Evolutionary conservation across 2,329 filamentous ascomycete genomes (phyloP).

Genomic region (Stagonosporopsis chrysanthemi): DNA sequence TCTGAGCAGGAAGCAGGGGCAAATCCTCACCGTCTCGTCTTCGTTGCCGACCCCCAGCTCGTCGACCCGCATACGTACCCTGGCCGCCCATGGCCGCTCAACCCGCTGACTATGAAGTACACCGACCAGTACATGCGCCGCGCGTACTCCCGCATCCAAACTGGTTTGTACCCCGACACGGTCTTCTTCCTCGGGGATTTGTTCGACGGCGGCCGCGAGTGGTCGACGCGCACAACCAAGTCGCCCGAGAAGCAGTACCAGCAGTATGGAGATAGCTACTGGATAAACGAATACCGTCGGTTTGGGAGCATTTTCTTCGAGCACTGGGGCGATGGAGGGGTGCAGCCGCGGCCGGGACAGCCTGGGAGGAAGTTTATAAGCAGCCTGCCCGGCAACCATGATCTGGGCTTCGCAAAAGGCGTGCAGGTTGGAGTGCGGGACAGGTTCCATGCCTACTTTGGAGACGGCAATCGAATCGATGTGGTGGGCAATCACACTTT

Average conservation of each 20-base stretch:
- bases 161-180: conserved; percentile 80
- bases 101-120: conserved; percentile 70
- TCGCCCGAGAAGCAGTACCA: conserved; percentile 73
- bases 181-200: conserved; percentile 92
- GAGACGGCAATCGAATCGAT: conserved; percentile 88
- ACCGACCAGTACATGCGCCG: conserved; percentile 91
- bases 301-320: conserved; percentile 87
- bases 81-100: conserved; percentile 77
- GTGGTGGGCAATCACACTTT: conserved; percentile 95
- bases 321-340: conserved; percentile 67
- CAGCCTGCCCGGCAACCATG: conserved; percentile 92
- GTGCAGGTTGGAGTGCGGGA: conserved; percentile 82
- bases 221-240: conserved; percentile 69
- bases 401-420: conserved; percentile 87
- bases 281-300: conserved; percentile 84
- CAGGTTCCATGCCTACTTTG: conserved; percentile 87
- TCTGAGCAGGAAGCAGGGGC: conserved; percentile 72
- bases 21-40: conserved; percentile 80
- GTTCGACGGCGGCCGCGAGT: conserved; percentile 95
- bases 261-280: conserved; percentile 81
- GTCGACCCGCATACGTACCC: conserved; percentile 96
- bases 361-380: conserved; percentile 79
- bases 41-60: conserved; percentile 89
- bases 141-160: conserved; percentile 80
- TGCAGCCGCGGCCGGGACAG: conserved; percentile 64